Conservation (phyloP, 148 eudicot genomes). For the Suaeda aralocaspica region DNA sequence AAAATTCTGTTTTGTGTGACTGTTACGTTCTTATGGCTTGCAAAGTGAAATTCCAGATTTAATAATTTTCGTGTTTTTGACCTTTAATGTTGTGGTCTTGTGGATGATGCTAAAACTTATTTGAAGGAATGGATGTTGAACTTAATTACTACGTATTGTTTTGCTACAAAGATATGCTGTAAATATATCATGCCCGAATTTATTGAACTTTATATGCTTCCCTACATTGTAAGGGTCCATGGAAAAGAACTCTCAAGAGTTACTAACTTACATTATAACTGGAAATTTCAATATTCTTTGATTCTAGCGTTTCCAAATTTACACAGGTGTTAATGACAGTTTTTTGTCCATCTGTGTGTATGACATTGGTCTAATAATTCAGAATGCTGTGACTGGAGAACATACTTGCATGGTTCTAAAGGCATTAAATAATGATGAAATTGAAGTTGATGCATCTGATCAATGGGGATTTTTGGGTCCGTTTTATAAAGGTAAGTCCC, state of each 20-base stretch:
- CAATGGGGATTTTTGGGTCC: conserved; percentile 67
- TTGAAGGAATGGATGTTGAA: neutral
- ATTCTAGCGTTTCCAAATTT: neutral
- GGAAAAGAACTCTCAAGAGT: neutral
- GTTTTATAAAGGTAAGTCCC: conserved; percentile 58
- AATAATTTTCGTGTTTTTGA: neutral
- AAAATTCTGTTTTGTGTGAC: too few species aligned
- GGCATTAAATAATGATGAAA: conserved; percentile 63
- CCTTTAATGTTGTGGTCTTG: neutral
- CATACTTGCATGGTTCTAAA: conserved; percentile 85
- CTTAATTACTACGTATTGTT: neutral
- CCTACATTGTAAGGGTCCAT: neutral
- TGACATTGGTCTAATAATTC: conserved; percentile 15
- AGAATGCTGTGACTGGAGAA: conserved; percentile 88
- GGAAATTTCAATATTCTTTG: neutral
- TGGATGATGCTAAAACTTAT: neutral
- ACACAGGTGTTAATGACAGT: neutral
- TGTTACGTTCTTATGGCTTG: too few species aligned
- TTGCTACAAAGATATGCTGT: neutral
- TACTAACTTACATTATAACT: neutral
- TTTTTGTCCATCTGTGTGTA: conserved; percentile 3
- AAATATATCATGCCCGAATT: neutral
- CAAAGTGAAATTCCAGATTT: neutral
- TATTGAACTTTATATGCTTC: neutral
- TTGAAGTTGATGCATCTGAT: conserved; percentile 54